Evolutionary conservation across 2,329 filamentous ascomycete genomes (phyloP).

Genomic region (Diaporthe longicolla): DNA sequence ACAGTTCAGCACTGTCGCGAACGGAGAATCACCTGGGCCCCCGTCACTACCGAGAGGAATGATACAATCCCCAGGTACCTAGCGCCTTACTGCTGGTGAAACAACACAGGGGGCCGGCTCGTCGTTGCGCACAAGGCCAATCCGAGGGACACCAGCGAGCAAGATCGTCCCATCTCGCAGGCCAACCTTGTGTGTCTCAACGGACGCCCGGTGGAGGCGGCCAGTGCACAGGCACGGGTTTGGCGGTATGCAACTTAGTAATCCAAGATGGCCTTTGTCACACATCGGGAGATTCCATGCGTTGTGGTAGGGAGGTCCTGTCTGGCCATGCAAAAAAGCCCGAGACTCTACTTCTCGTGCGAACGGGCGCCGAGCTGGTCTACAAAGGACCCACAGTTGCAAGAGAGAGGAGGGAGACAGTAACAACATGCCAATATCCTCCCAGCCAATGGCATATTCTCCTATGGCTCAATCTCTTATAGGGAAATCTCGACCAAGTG

Average conservation of each 20-base stretch:
- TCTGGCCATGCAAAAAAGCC: not conserved
- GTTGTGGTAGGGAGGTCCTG: no score
- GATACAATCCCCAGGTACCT: not conserved
- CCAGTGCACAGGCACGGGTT: conserved; percentile 13
- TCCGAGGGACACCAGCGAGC: not conserved
- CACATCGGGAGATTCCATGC: conserved; percentile 13
- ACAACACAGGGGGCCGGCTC: conserved; percentile 2
- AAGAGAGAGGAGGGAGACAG: no score
- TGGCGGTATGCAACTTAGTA: not conserved
- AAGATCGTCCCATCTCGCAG: not conserved
- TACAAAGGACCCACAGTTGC: not conserved
- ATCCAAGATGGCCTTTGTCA: not conserved
- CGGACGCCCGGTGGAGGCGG: not conserved
- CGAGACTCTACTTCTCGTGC: not conserved
- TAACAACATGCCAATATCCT: no score
- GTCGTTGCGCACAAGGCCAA: not conserved
- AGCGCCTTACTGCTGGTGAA: conserved; percentile 15
- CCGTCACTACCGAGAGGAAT: not conserved
- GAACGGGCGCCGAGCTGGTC: not conserved
- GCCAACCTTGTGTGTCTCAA: conserved; percentile 19
- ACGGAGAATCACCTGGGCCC: not conserved
- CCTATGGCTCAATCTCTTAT: no score
- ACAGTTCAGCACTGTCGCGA: not conserved
- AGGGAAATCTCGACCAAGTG: no score
- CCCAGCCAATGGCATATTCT: no score